Evolutionary conservation across 305 asterid species (phyloP).

Genomic region (Withania somnifera): DNA sequence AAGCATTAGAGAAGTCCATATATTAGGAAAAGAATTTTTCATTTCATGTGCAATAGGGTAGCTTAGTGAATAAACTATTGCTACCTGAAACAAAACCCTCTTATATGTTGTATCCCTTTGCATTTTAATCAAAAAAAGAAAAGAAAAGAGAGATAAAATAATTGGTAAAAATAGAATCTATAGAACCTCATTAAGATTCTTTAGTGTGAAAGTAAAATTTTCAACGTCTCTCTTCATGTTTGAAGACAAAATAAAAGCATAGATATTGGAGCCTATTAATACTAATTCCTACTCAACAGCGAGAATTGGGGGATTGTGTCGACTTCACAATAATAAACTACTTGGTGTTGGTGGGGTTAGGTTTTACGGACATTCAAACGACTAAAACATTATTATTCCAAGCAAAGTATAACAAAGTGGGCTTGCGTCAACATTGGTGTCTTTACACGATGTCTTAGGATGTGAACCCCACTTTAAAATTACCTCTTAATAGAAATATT

Average conservation of each 20-base stretch:
- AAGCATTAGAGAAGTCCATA: not conserved
- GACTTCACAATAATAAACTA: not conserved
- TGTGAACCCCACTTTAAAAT: not conserved
- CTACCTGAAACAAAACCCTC: not conserved
- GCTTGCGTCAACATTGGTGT: not conserved
- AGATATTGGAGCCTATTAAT: constrained; percentile 11
- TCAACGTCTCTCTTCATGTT: constrained; percentile 23
- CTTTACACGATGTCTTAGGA: not conserved
- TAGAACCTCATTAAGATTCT: not conserved
- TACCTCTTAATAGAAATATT: too few relatives aligned
- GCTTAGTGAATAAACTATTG: not conserved
- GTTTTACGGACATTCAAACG: not conserved
- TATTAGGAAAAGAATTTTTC: not conserved
- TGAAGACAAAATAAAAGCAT: constrained; percentile 5
- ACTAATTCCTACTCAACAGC: not conserved
- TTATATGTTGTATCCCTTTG: not conserved
- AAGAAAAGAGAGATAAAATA: not conserved
- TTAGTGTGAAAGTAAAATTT: constrained; percentile 1
- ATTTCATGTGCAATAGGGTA: not conserved
- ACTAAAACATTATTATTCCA: too few relatives aligned
- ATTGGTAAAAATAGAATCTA: not conserved
- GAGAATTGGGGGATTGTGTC: constrained; percentile 3
- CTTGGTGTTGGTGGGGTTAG: not conserved
- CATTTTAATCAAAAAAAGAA: not conserved
- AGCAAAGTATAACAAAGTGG: not conserved